Evolutionary conservation across 2,329 filamentous ascomycete species (phyloP), one percentile per base, ranked within the genome.

Genomic region (Botrytis porri): DNA sequence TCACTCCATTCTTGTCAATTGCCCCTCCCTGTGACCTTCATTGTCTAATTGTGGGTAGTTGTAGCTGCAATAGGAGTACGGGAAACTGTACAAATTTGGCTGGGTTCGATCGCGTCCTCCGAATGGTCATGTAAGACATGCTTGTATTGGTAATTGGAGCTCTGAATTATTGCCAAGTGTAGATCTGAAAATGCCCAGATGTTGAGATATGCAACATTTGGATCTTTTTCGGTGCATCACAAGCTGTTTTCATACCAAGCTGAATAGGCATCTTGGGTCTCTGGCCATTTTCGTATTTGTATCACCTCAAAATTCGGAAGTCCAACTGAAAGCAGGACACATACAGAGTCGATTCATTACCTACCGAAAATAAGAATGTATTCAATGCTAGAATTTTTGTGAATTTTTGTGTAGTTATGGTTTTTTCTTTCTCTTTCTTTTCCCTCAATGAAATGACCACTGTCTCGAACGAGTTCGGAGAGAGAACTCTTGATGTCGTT

Each of bases 101-200:
- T 48, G 45, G 29, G 16, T 37, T 32, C 45, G 22, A 65, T 14
- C 25, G 9, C 9, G 59, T 35, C 35, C 22, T 25, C 59, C 20
- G 51, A 57, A 57, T 29, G 14, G n/a, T 18, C 51, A 57, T 29
- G 14, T 32, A 57, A 57, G 51, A 57, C 37, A 29, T 63, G 61
- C 22, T 63, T 16, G 25, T 63, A 39, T n/a, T 41, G 6, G 37
- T 43, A 37, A 63, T 43, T 32, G 41, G 41, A 45, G 18, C 18
- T 64, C 29, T 32, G n/a, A 64, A 35, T 4, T 32, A 45, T 45
- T 45, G 39, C 62, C 41, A 35, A 32, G 41, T 64, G 62, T 43
- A 64, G 62, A 64, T 64, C 39, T 45, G n/a, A 43, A 22, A 64
- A 64, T 45, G 62, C 62, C 62, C 62, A 64, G 62, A 45, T 64